Conservation (phyloP, 2,329 filamentous ascomycete genomes). For the Tolypocladium tropicale region DNA sequence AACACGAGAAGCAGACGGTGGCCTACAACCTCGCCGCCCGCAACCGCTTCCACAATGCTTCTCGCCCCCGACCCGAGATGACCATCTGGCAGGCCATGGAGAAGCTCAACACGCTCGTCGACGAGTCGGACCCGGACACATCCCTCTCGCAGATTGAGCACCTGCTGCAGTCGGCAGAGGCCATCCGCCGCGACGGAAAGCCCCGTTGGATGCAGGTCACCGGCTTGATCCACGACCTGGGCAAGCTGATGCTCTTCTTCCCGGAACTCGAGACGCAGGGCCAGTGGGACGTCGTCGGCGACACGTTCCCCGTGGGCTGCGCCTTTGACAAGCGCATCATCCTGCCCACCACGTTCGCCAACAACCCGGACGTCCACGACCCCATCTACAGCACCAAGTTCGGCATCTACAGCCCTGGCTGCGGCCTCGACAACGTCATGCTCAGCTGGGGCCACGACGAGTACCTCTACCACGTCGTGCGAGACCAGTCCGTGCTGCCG, state of each 20-base stretch:
- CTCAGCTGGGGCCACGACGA: conserved; percentile 86
- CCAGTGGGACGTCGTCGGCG: conserved; percentile 89
- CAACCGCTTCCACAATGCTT: conserved; percentile 43
- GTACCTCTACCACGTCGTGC: conserved; percentile 78
- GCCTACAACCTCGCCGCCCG: conserved; percentile 79
- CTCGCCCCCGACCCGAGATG: conserved; percentile 58
- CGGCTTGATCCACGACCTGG: conserved; percentile 69
- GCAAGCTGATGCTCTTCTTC: conserved; percentile 73
- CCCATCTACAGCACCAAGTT: conserved; percentile 63
- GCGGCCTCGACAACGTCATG: conserved; percentile 81
- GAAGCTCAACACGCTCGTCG: conserved; percentile 82
- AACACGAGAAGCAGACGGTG: conserved; percentile 62
- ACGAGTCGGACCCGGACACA: conserved; percentile 87
- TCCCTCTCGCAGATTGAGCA: conserved; percentile 82
- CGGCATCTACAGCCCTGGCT: conserved; percentile 71
- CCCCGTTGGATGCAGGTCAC: conserved; percentile 74
- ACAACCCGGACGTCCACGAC: conserved; percentile 65
- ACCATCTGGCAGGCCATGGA: conserved; percentile 87
- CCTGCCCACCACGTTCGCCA: conserved; percentile 66
- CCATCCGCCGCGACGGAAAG: conserved; percentile 76
- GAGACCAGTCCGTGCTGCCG: conserved; percentile 70
- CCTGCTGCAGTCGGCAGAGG: conserved; percentile 79
- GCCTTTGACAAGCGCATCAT: conserved; percentile 68
- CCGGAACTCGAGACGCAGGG: conserved; percentile 55
- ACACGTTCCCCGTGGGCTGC: conserved; percentile 73